phyloP scores from a whole-genome alignment of 129 eudicot genomes.

The Flaveria bidentis region DNA sequence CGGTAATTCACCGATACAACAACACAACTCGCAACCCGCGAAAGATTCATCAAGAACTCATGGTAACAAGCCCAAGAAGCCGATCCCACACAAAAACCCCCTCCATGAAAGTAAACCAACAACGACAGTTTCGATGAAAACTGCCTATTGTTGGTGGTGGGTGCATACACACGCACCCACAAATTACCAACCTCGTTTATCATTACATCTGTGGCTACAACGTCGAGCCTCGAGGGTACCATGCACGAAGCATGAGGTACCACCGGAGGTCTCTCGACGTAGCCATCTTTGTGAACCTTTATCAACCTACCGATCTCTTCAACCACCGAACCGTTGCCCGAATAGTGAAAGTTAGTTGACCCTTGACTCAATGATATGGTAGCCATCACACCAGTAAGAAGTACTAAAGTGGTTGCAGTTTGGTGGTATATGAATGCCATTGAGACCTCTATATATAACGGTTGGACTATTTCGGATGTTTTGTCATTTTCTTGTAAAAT shows the following conservation, averaged over 20 bases:
- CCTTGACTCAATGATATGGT: slow-evolving; percentile 27
- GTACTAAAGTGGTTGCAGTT: slow-evolving; percentile 8
- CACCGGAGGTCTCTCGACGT: slow-evolving; percentile 48
- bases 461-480: background rate
- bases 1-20: slow-evolving; percentile 57
- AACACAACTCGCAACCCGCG: slow-evolving; percentile 43
- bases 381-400: slow-evolving; percentile 27
- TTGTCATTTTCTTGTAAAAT: background rate
- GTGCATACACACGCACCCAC: slow-evolving; percentile 61
- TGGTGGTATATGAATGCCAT: slow-evolving; percentile 28
- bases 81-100: slow-evolving; percentile 71
- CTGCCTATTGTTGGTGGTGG: slow-evolving; percentile 4
- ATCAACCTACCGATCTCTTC: slow-evolving; percentile 60
- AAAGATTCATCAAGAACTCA: slow-evolving; percentile 44
- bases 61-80: slow-evolving; percentile 74
- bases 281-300: slow-evolving; percentile 50
- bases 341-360: slow-evolving; percentile 20
- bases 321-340: slow-evolving; percentile 32
- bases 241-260: slow-evolving; percentile 47
- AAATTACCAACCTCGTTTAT: slow-evolving; percentile 38
- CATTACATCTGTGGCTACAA: slow-evolving; percentile 42
- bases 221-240: slow-evolving; percentile 36
- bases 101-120: slow-evolving; percentile 66
- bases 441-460: slow-evolving; percentile 16
- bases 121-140: slow-evolving; percentile 39